These are phyloP conservation scores for Euphorbia tirucalli DNA, from an alignment of 345 rosid species.

Conservation along the genomic window DNA sequence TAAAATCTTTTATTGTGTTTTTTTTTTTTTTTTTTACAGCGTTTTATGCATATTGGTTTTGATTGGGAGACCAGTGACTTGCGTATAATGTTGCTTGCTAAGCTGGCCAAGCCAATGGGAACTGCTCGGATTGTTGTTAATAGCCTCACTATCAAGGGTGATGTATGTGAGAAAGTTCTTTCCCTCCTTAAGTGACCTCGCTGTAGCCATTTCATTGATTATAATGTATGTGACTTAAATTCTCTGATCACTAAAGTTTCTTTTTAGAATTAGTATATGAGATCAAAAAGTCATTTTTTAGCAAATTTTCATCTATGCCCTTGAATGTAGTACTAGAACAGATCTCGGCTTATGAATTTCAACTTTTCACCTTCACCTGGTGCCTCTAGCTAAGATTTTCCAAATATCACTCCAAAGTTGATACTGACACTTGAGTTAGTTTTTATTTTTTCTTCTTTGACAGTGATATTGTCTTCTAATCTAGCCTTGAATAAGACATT, in stretches of 20 bases:
- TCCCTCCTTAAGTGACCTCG: neutral
- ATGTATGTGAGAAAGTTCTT: conserved; percentile 49
- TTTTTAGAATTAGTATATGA: neutral
- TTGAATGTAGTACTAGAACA: neutral
- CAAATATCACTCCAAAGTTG: neutral
- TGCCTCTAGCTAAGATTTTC: neutral
- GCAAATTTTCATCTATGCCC: too few relatives aligned
- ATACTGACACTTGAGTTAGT: too few relatives aligned
- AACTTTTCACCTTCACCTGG: neutral
- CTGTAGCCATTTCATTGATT: neutral
- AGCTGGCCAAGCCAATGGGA: conserved; percentile 81
- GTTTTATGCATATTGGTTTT: conserved; percentile 69
- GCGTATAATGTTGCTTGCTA: conserved; percentile 80
- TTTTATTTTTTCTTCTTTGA: too few relatives aligned
- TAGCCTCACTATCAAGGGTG: conserved; percentile 93
- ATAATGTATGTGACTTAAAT: neutral
- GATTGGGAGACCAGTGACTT: conserved; percentile 84
- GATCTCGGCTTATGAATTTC: neutral
- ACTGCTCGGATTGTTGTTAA: conserved; percentile 86
- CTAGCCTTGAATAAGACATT: too few relatives aligned
- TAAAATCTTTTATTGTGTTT: conserved; percentile 11
- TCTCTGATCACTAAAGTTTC: neutral
- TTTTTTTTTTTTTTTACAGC: conserved; percentile 42
- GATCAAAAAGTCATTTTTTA: too few relatives aligned
- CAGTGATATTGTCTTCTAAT: neutral